Evolutionary conservation across 768 basidiomycete genomes (phyloP), one percentile per base, ranked within the genome.

Genomic region (Crepidotus variabilis): DNA sequence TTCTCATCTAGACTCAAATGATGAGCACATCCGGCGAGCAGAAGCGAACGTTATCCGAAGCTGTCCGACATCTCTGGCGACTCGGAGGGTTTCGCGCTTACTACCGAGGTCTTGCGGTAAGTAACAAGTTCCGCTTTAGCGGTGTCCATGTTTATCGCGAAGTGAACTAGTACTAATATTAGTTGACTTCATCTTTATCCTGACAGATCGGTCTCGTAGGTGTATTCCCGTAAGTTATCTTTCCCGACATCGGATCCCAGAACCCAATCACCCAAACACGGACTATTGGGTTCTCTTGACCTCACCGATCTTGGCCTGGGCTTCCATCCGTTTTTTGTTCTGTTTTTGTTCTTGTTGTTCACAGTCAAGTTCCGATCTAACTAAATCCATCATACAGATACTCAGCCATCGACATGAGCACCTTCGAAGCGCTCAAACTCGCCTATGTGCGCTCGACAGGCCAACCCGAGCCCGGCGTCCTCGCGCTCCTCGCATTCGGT

Each of bases 321-420:
- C 18, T 43, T 43, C 13, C 13, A 43, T 43, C 8, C 8, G 28
- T 28, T 28, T 28, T 28, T 28, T n/a, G n/a, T n/a, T n/a, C n/a
- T n/a, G n/a, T n/a, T n/a, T n/a, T n/a, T n/a, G n/a, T n/a, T n/a
- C n/a, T 28, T 8, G 28, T 28, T 28, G 28, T 28, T 28, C 28
- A 8, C 28, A 28, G 8, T 28, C 28, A 28, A 28, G 28, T 28
- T 28, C 28, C 28, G 28, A 28, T 4, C 39, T 43, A 3, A 11
- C 39, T 14, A 35, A 43, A 39, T 21, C 45, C 35, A 28, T 45
- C 46, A 58, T 32, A 23, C 50, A 89, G 88, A 56, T 92, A 91
- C 68, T 88, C 92, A 13, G 96, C 96, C 4, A 99, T 98, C 60
- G 96, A 99, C 71, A 96, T 94, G 92, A 90, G 88, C 63, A 95